These are phyloP conservation scores for Brassica balearica DNA, from an alignment of 441 rosid genomes.

Conservation along the genomic window DNA sequence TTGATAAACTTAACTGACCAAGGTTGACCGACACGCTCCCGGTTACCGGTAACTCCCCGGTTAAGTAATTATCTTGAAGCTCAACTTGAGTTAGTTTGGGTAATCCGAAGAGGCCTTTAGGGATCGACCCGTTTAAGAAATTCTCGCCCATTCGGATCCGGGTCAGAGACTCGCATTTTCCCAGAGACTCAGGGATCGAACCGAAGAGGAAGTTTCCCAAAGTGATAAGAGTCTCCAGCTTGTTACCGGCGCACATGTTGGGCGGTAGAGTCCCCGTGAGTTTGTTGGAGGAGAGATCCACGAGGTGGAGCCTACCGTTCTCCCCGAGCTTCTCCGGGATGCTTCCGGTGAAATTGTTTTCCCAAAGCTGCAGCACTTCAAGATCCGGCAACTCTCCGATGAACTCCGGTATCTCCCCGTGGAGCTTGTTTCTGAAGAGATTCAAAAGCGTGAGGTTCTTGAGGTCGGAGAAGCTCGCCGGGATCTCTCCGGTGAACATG, in stretches of 20 bases:
- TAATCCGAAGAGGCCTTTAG: conserved; percentile 78
- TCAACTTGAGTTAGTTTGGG: conserved; percentile 85
- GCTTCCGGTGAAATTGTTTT: conserved; percentile 86
- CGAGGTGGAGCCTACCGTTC: conserved; percentile 64
- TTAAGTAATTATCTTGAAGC: conserved; percentile 72
- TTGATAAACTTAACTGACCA: conserved; percentile 85
- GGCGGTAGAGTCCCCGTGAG: conserved; percentile 86
- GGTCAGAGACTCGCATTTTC: conserved; percentile 69
- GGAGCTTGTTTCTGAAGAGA: conserved; percentile 86
- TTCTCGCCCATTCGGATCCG: conserved; percentile 95
- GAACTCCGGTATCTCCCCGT: conserved; percentile 86
- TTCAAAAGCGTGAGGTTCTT: conserved; percentile 83
- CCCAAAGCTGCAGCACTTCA: conserved; percentile 94
- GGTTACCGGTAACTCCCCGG: conserved; percentile 74
- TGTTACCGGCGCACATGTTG: conserved; percentile 78
- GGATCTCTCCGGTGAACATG: conserved; percentile 82
- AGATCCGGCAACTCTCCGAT: conserved; percentile 79
- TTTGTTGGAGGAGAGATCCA: conserved; percentile 91
- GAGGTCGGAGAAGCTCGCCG: conserved; percentile 58
- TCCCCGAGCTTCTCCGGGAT: conserved; percentile 77
- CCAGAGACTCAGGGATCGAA: conserved; percentile 78
- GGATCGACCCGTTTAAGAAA: conserved; percentile 90
- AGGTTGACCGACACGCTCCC: conserved; percentile 61
- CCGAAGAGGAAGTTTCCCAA: conserved; percentile 83
- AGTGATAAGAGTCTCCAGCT: conserved; percentile 72